Evolutionary conservation across 768 basidiomycete species (phyloP), one percentile per base, ranked within the genome.

Genomic region (Podaxis pistillaris): DNA sequence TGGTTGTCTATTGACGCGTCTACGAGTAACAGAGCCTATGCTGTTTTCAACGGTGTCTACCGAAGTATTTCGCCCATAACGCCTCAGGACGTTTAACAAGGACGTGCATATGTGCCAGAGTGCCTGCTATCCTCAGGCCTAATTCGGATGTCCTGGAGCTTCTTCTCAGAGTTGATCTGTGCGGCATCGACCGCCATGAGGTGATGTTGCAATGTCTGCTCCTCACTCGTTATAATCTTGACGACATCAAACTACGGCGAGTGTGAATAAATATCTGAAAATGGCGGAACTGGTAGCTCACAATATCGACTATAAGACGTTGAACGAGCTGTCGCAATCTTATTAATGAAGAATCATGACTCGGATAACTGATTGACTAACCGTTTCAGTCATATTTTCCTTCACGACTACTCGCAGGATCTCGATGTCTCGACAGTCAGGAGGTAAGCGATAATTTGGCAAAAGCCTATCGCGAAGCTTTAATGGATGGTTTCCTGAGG

Each of bases 91-190:
- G 13, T 70, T 78, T 76, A 91, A 71, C 90, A 92, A 17, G 83
- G 74, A 68, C 86, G 89, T 53, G 89, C 81, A 69, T 83, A 91
- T 3, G 90, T 90, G 12, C 89, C 88, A 52, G 79, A 84, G 41
- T 78, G 69, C 60, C 73, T 65, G 36, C 77, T 79, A 7, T 79
- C 83, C 1, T 82, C 84, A 51, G 76, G 66, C 33, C 33, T 9
- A 9, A 33, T 33, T 33, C 8, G 33, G 33, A 9, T 33, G 33
- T 7, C 8, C 2, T 33, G 2, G 33, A 8, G 9, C 58, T 69
- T 67, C 64, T 69, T 67, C 9, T 65, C 64, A 41, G 50, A 73
- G 63, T 58, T 73, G 60, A 52, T 68, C 62, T 66, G 57, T 26
- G 51, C 79, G 73, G 49, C 33, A 22, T 33, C n/a, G 40, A 19